Evolutionary conservation across 345 rosid species (phyloP).

Genomic region (Populus nigra): DNA sequence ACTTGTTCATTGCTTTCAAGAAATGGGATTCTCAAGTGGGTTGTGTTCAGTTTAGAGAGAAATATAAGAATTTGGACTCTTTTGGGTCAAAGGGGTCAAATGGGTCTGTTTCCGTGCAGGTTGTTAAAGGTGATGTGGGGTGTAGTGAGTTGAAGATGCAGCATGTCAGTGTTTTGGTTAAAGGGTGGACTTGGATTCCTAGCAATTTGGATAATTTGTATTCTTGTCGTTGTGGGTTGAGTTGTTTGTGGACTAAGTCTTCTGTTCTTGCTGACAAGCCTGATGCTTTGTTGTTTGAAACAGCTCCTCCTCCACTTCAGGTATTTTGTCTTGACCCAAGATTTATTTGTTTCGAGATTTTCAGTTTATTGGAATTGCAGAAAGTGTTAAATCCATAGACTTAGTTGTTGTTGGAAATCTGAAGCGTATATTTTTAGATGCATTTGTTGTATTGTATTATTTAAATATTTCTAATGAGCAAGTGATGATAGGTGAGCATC

Average conservation of each 20-base stretch:
- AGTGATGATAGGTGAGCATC: not conserved
- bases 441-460: not conserved
- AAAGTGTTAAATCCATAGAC: not conserved
- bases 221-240: constrained; percentile 78
- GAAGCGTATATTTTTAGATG: not conserved
- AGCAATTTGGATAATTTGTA: constrained; percentile 89
- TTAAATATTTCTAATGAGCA: not conserved
- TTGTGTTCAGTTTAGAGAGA: constrained; percentile 60
- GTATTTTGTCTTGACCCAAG: constrained; percentile 26
- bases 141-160: constrained; percentile 56
- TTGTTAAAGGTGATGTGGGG: constrained; percentile 31
- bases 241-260: constrained; percentile 95
- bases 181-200: constrained; percentile 98
- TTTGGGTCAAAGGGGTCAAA: constrained; percentile 35
- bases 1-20: constrained; percentile 49
- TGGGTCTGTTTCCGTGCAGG: constrained; percentile 57
- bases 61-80: constrained; percentile 16
- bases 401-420: not conserved
- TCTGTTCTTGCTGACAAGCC: constrained; percentile 83
- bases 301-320: constrained; percentile 71
- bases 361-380: not conserved
- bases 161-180: constrained; percentile 70
- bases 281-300: constrained; percentile 80
- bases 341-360: not conserved
- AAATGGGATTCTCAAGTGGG: constrained; percentile 86